phyloP scores from a whole-genome alignment of 164 flowering plant genomes.

The Nelumbo lutea region DNA sequence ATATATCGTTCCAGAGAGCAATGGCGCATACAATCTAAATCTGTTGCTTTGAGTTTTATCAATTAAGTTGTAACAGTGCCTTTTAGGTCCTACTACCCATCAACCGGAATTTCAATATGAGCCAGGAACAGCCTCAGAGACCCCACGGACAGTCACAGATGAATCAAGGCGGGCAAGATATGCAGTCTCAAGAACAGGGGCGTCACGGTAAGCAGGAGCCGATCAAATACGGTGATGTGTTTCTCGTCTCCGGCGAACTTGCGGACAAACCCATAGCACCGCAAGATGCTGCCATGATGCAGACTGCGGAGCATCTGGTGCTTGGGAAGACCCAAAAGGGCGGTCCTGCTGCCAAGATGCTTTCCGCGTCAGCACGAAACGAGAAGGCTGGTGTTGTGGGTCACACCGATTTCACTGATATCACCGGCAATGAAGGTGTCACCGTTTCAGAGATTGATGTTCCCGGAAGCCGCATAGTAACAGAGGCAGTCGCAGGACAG shows the following conservation, averaged over 20 bases:
- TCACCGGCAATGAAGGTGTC: conserved; percentile 34
- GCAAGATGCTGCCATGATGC: conserved; percentile 44
- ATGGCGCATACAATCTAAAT: too few relatives aligned
- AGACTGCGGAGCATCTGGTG: conserved; percentile 36
- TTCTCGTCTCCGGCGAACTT: conserved; percentile 33
- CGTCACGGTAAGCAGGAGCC: conserved; percentile 17
- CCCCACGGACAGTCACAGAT: neutral
- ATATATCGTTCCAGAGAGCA: too few relatives aligned
- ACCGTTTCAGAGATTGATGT: conserved; percentile 34
- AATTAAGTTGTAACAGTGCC: too few relatives aligned
- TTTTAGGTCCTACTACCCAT: too few relatives aligned
- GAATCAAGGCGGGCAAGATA: too few relatives aligned
- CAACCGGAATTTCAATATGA: conserved; percentile 25
- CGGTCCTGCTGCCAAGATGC: conserved; percentile 42
- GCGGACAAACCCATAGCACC: conserved; percentile 38
- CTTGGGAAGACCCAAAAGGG: conserved; percentile 43
- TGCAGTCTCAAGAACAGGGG: too few relatives aligned
- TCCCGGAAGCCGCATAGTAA: conserved; percentile 30
- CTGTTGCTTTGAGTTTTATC: too few relatives aligned
- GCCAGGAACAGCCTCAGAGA: conserved; percentile 37
- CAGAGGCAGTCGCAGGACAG: conserved; percentile 50
- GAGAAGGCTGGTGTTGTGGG: conserved; percentile 40
- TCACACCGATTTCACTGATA: conserved; percentile 28
- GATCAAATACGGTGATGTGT: conserved; percentile 48
- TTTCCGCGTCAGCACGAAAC: conserved; percentile 36